Evolutionary conservation across 2,329 filamentous ascomycete genomes (phyloP).

Genomic region (Epichloe gansuensis): DNA sequence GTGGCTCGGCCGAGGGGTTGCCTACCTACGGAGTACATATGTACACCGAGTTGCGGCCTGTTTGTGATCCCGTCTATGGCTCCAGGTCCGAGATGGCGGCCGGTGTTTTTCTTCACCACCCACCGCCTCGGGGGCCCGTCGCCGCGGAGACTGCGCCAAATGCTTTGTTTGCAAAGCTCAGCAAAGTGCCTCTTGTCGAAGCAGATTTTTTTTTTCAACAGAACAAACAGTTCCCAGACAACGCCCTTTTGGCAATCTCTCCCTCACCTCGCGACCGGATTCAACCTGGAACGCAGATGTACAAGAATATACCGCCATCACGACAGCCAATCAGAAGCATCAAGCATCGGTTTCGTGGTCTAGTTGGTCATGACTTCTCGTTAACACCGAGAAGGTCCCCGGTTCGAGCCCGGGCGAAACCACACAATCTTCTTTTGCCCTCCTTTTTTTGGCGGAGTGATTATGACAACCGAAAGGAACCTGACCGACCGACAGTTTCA

Average conservation of each 20-base stretch:
- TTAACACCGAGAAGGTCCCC: slow-evolving; percentile 21
- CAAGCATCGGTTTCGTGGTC: slow-evolving; percentile 20
- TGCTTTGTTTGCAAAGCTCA: slow-evolving; percentile 36
- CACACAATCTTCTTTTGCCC: slow-evolving; percentile 9
- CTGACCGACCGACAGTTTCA: too few relatives aligned
- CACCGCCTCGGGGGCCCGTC: slow-evolving; percentile 37
- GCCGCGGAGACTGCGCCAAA: slow-evolving; percentile 40
- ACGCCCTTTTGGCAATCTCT: too few relatives aligned
- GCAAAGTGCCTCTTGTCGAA: slow-evolving; percentile 34
- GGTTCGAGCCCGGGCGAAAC: slow-evolving; percentile 26
- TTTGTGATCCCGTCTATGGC: neutral
- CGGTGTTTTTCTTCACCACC: slow-evolving; percentile 44
- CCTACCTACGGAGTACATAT: slow-evolving; percentile 24
- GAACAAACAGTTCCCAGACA: too few relatives aligned
- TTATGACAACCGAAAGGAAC: too few relatives aligned
- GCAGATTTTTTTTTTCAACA: too few relatives aligned
- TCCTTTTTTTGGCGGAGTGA: too few relatives aligned
- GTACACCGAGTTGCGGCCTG: too few relatives aligned
- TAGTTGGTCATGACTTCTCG: slow-evolving; percentile 20
- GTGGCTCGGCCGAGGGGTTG: slow-evolving; percentile 20
- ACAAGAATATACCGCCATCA: accelerated
- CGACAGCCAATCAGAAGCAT: neutral
- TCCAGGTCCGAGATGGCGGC: slow-evolving; percentile 36
- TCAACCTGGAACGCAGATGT: neutral
- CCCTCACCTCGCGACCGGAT: too few relatives aligned